A percentile compares a stretch with the other conserved stretches of the same genome.
phyloP scores from a whole-genome alignment of 352 stramenopile genomes.

The Salisapilia sapeloensis region DNA sequence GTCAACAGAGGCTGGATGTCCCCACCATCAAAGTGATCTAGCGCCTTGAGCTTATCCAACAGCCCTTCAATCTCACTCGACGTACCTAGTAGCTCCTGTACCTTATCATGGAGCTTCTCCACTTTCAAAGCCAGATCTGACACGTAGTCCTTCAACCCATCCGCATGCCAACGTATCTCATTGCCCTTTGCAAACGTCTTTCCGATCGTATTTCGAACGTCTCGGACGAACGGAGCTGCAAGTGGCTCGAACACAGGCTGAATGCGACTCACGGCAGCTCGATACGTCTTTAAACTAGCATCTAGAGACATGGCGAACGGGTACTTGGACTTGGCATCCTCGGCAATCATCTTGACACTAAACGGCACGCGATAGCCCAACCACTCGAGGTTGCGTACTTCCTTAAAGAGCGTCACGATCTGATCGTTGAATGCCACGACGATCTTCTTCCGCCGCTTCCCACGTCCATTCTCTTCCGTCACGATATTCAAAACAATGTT shows the following conservation, averaged over 20 bases:
- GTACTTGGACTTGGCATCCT: constrained; percentile 95
- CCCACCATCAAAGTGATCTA: constrained; percentile 27
- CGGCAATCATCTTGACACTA: constrained; percentile 89
- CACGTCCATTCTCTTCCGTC: constrained; percentile 53
- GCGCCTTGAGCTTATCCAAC: constrained; percentile 58
- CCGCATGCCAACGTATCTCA: constrained; percentile 81
- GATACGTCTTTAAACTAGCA: constrained; percentile 91
- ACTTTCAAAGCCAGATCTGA: constrained; percentile 84
- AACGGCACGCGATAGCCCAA: constrained; percentile 94
- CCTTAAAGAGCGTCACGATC: constrained; percentile 96
- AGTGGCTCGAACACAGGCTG: constrained; percentile 73
- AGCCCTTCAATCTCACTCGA: constrained; percentile 85
- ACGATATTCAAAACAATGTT: constrained; percentile 85
- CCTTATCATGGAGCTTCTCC: constrained; percentile 94
- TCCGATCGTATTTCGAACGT: constrained; percentile 71
- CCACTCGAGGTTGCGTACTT: constrained; percentile 98
- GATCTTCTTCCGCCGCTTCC: constrained; percentile 61
- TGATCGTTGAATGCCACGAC: constrained; percentile 94
- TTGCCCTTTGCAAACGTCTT: constrained; percentile 82
- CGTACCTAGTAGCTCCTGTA: constrained; percentile 91
- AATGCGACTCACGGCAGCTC: constrained; percentile 52
- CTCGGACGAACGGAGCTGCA: constrained; percentile 51
- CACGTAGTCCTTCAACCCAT: constrained; percentile 77
- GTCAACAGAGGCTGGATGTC: constrained; percentile 46
- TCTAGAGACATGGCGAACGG: constrained; percentile 95